Conservation (phyloP, 164 flowering plant species). For the Pachysandra terminalis region DNA sequence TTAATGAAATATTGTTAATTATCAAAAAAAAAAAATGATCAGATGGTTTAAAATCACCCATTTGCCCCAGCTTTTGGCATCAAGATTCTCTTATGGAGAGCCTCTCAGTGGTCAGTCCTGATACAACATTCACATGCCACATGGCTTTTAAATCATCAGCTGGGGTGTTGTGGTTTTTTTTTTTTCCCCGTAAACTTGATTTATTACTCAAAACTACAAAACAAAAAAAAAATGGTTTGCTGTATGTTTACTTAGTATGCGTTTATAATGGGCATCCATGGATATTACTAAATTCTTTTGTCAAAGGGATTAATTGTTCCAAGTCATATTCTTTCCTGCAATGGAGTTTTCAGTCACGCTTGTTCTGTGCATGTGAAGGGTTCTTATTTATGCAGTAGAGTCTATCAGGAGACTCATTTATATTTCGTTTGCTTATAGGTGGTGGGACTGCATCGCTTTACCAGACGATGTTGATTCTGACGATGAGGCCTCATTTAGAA, state of each 20-base stretch:
- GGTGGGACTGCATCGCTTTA: slow-evolving; percentile 97
- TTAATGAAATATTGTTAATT: too few species aligned
- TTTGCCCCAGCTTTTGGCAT: too few species aligned
- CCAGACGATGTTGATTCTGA: slow-evolving; percentile 72
- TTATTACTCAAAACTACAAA: neutral
- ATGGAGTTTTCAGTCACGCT: neutral
- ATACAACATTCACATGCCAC: too few species aligned
- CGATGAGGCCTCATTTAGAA: slow-evolving; percentile 66
- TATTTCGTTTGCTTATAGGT: slow-evolving; percentile 44
- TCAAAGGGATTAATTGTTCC: neutral
- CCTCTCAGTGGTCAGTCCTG: too few species aligned
- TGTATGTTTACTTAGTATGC: too few species aligned
- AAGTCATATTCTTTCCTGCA: neutral
- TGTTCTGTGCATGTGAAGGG: neutral
- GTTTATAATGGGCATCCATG: too few species aligned
- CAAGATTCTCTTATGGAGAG: too few species aligned
- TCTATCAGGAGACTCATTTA: neutral
- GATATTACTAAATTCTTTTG: neutral
- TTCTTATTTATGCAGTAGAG: neutral
- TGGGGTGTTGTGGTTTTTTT: too few species aligned
- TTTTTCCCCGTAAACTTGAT: neutral
- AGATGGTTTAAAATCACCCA: too few species aligned
- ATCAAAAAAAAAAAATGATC: too few species aligned
- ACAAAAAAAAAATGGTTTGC: too few species aligned
- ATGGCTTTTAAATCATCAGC: neutral